Percentiles rank a stretch among this genome's conserved stretches.
Conservation (phyloP, 2,329 filamentous ascomycete genomes). For the Curvularia sp. region DNA sequence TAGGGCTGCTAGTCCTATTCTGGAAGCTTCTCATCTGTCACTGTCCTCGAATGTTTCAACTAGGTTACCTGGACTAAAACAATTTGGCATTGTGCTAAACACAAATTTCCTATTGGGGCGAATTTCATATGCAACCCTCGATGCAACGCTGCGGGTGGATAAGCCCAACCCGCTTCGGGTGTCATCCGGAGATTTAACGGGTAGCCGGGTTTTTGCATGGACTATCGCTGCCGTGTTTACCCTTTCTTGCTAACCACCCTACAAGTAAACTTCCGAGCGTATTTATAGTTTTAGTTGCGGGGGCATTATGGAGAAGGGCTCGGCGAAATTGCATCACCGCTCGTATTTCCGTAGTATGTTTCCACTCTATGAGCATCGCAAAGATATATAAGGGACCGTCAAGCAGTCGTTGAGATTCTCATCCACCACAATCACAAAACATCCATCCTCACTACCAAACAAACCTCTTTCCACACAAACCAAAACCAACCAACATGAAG, state of each 20-base stretch:
- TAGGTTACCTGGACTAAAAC: not conserved
- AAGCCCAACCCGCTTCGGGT: not conserved
- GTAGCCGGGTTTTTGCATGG: not conserved
- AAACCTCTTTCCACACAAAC: no score
- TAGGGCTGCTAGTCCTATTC: not conserved
- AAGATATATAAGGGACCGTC: conserved; percentile 7
- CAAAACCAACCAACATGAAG: conserved; percentile 38
- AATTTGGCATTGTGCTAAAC: no score
- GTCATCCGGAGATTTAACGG: not conserved
- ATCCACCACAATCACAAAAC: conserved; percentile 7
- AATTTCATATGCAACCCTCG: not conserved
- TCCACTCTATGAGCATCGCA: not conserved
- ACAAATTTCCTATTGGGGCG: not conserved
- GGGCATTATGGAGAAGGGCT: not conserved
- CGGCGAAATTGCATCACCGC: not conserved
- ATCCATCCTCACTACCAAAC: conserved; percentile 2
- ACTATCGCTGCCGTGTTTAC: not conserved
- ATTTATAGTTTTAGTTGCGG: not conserved
- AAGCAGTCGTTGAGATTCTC: not conserved
- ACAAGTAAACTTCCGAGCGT: not conserved
- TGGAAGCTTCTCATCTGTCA: not conserved
- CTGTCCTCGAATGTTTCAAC: not conserved
- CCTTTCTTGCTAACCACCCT: not conserved
- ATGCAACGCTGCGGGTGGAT: not conserved
- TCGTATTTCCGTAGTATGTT: not conserved